Base-by-base conservation (phyloP, 2,329 filamentous ascomycete genomes). In the Colletotrichum graminicola region DNA sequence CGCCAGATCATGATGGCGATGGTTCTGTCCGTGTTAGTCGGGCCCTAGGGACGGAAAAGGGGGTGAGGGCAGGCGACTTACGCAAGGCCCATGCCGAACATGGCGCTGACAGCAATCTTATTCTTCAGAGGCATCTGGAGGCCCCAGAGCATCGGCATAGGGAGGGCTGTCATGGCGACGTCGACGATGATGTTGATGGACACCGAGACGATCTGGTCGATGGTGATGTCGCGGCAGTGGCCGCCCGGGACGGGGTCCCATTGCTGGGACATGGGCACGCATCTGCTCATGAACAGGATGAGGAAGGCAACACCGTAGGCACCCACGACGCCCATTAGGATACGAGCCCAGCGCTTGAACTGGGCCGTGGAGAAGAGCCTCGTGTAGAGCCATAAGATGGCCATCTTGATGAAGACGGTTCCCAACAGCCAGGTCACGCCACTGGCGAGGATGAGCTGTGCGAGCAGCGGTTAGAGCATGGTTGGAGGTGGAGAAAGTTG, bases 131-230 rank as follows among this genome's bases (percentile, higher is more conserved):
- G 78, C 80, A 85, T 82, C 62, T 82, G 79, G 23, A 85, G 75
- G 16, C 79, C 78, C 82, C 82, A 84, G 1, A 85, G 79, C 75
- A 82, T 80, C 7, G 82, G 78, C 43, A 82, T 78, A 3, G 83
- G 83, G 12, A 85, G 79, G 47, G 80, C 78, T 26, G 84, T 75
- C 29, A 85, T 76, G 60, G 81, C 79, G 67, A 78, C 2, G 62
- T 80, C 78, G n/a, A 80, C 47, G 41, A 76, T 6, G 18, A 79
- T 57, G 62, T 79, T 80, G 23, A 76, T 67, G 5, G 68, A 71
- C 23, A 78, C 67, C 12, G 76, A 76, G 51, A 75, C 66, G 61
- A 74, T 72, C 56, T 78, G 75, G 16, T 70, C 57, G 55, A 73
- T 70, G 14, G 71, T 49, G 51, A 75, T 69, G 45, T 75, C 69